phyloP scores from a whole-genome alignment of 768 basidiomycete species.

The Stropharia rugosoannulata region DNA sequence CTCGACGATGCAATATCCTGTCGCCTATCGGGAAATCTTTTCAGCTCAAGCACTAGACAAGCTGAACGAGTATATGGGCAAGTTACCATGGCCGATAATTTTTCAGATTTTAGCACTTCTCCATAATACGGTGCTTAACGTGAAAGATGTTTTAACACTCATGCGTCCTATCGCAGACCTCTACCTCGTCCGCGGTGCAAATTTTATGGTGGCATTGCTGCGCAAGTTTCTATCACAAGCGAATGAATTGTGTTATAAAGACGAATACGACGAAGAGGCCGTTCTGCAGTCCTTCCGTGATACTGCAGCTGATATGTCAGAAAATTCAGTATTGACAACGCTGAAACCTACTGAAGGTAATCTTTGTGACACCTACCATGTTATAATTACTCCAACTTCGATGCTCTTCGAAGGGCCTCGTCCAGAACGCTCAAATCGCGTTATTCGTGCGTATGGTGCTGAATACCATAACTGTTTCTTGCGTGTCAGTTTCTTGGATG shows the following conservation, averaged over 20 bases:
- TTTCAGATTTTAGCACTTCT: slow-evolving; percentile 57
- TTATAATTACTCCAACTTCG: slow-evolving; percentile 52
- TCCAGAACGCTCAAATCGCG: slow-evolving; percentile 59
- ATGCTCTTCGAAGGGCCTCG: slow-evolving; percentile 53
- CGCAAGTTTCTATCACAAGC: slow-evolving; percentile 32
- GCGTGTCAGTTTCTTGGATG: slow-evolving; percentile 66
- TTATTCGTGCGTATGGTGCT: slow-evolving; percentile 50
- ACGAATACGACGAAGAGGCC: slow-evolving; percentile 13
- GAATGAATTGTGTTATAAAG: slow-evolving; percentile 22
- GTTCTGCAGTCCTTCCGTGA: slow-evolving; percentile 31
- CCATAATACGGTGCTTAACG: slow-evolving; percentile 41
- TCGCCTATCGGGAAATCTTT: slow-evolving; percentile 45
- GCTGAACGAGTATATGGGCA: slow-evolving; percentile 31
- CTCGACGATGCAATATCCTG: slow-evolving; percentile 33
- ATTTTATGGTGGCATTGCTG: slow-evolving; percentile 39
- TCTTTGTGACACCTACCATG: slow-evolving; percentile 28
- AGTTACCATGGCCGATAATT: slow-evolving; percentile 47
- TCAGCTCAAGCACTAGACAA: slow-evolving; percentile 28
- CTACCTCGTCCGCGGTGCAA: slow-evolving; percentile 26
- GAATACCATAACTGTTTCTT: slow-evolving; percentile 53
- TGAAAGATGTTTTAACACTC: slow-evolving; percentile 49
- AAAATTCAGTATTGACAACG: slow-evolving; percentile 18
- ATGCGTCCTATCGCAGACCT: slow-evolving; percentile 32
- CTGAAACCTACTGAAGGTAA: slow-evolving; percentile 30
- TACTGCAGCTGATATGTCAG: slow-evolving; percentile 23